Conservation (phyloP, 164 flowering plant genomes). For the Santalum album region DNA sequence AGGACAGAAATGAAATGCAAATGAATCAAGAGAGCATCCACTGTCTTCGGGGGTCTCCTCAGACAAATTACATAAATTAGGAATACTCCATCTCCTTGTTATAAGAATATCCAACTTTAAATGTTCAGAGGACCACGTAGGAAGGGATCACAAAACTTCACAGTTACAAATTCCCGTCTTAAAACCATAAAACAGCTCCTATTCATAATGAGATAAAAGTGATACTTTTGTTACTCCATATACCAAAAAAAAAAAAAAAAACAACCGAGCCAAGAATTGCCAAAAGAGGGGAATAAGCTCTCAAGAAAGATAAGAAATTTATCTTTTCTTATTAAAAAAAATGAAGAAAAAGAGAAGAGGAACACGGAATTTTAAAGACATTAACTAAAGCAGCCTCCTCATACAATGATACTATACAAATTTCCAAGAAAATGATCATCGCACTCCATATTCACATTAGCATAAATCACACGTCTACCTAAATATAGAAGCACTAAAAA, state of each 20-base stretch:
- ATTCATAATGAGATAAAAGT: neutral
- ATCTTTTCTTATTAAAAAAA: too few species aligned
- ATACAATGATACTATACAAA: too few species aligned
- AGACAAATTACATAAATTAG: constrained; percentile 11
- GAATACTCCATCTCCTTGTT: constrained; percentile 17
- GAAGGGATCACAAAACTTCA: constrained; percentile 12
- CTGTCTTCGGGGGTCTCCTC: constrained; percentile 18
- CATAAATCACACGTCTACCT: too few species aligned
- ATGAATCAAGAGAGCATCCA: constrained; percentile 8
- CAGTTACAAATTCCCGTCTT: constrained; percentile 4
- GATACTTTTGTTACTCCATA: neutral
- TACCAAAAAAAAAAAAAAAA: neutral
- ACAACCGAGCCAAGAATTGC: too few species aligned
- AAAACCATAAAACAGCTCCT: constrained; percentile 13
- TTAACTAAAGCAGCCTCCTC: too few species aligned
- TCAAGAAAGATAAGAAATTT: too few species aligned
- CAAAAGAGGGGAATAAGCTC: too few species aligned
- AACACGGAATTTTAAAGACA: too few species aligned
- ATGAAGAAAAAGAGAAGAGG: too few species aligned
- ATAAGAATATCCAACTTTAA: constrained; percentile 23
- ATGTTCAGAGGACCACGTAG: constrained; percentile 9
- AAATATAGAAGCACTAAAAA: too few species aligned
- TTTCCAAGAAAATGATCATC: too few species aligned
- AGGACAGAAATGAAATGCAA: constrained; percentile 11
- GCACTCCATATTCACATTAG: too few species aligned